Percentiles rank a stretch among this genome's conserved stretches.
These are phyloP conservation scores for Xylaria curta DNA, from an alignment of 495 filamentous ascomycete genomes.

Conservation along the genomic window DNA sequence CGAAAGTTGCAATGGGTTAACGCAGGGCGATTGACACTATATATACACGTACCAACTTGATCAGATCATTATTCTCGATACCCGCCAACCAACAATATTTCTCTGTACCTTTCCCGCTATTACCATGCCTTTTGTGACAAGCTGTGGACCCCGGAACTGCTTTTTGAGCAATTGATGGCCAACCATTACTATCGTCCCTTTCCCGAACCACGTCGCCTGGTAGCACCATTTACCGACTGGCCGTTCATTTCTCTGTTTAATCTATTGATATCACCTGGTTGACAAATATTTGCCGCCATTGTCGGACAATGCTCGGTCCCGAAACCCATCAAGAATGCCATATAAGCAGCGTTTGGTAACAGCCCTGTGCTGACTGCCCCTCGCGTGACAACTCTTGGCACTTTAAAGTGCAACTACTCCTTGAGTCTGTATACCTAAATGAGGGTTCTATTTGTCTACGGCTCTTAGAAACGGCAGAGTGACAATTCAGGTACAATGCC, in stretches of 20 bases:
- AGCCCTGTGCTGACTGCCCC: not conserved
- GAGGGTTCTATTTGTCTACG: not conserved
- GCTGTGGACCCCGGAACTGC: not conserved
- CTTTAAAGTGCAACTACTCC: too few relatives aligned
- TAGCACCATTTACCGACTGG: not conserved
- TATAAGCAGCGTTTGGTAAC: not conserved
- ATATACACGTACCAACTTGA: not conserved
- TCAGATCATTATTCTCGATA: not conserved
- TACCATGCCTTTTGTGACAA: not conserved
- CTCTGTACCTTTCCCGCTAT: not conserved
- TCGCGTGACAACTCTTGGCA: not conserved
- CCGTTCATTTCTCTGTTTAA: not conserved
- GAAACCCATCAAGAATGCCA: not conserved
- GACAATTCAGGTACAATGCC: not conserved
- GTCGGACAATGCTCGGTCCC: slow-evolving; percentile 6
- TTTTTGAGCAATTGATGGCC: not conserved
- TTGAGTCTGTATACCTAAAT: not conserved
- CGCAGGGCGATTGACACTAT: not conserved
- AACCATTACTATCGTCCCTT: not conserved
- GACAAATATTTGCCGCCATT: not conserved
- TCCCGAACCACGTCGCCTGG: not conserved
- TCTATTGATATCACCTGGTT: not conserved
- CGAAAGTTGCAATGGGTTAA: not conserved
- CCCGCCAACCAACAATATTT: not conserved
- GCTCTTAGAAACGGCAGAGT: not conserved